Evolutionary conservation across 2,329 filamentous ascomycete species (phyloP).

Genomic region (Mycogone perniciosa): DNA sequence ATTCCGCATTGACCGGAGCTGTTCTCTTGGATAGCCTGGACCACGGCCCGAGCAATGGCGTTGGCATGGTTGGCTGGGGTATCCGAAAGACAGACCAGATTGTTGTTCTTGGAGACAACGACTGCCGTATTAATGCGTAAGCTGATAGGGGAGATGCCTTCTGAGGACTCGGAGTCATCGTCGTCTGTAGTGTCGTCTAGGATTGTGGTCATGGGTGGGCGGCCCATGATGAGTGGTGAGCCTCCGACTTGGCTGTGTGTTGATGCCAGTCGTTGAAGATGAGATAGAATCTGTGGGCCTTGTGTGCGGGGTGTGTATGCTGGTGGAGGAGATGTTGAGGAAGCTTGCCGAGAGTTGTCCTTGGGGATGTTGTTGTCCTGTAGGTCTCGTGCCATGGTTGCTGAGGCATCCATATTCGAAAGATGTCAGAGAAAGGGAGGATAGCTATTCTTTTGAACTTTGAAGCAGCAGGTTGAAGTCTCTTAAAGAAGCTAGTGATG

Average conservation of each 20-base stretch:
- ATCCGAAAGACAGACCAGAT: slow-evolving; percentile 39
- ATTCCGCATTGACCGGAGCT: slow-evolving; percentile 33
- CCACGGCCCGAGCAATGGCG: slow-evolving; percentile 38
- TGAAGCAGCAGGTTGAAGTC: neutral
- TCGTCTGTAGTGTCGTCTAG: slow-evolving; percentile 14
- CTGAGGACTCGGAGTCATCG: slow-evolving; percentile 14
- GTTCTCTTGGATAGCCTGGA: slow-evolving; percentile 38
- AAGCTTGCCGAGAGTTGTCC: slow-evolving; percentile 10
- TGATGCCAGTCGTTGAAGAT: slow-evolving; percentile 14
- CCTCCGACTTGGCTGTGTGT: neutral
- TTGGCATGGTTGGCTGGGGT: slow-evolving; percentile 35
- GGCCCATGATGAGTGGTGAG: slow-evolving; percentile 9
- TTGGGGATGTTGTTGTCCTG: slow-evolving; percentile 15
- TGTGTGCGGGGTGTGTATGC: slow-evolving; percentile 23
- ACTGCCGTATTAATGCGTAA: slow-evolving; percentile 44
- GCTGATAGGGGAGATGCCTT: slow-evolving; percentile 33
- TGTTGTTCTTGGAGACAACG: slow-evolving; percentile 40
- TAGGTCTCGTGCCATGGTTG: neutral
- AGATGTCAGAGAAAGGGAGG: neutral
- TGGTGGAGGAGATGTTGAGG: slow-evolving; percentile 21
- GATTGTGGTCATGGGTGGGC: slow-evolving; percentile 5
- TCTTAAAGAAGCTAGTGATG: neutral
- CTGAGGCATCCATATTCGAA: slow-evolving; percentile 8
- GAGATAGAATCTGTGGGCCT: slow-evolving; percentile 10
- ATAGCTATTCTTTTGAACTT: neutral